Conservation (phyloP, 495 filamentous ascomycete species). For the Penicillium paradoxum region DNA sequence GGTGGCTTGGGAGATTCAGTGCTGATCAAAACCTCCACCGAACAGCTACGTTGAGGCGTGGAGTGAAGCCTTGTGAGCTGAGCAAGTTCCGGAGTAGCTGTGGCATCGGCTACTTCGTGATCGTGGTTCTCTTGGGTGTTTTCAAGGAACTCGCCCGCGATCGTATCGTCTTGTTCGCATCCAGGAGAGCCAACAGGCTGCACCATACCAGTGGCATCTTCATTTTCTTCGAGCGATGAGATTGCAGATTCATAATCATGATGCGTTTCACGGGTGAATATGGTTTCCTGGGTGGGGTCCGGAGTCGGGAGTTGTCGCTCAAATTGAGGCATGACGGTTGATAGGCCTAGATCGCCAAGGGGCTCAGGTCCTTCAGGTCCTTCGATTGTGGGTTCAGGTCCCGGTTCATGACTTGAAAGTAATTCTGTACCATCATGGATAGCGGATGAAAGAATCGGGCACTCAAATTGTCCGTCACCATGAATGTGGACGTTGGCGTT, state of each 20-base stretch:
- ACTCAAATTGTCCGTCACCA: not conserved
- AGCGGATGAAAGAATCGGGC: not conserved
- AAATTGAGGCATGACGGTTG: not conserved
- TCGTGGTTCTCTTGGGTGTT: not conserved
- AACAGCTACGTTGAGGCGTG: not conserved
- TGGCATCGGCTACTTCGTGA: not conserved
- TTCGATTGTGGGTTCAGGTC: not conserved
- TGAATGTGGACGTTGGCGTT: not conserved
- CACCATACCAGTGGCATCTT: not conserved
- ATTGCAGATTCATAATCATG: not conserved
- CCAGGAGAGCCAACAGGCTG: not conserved
- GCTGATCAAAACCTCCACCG: constrained; percentile 3
- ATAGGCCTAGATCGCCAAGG: not conserved
- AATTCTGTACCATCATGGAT: not conserved
- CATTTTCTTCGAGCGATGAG: constrained; percentile 10
- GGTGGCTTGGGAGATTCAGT: not conserved
- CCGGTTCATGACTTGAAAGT: too few relatives aligned
- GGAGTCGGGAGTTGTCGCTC: constrained; percentile 20
- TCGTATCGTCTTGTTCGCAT: not conserved
- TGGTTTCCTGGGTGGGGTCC: constrained; percentile 20
- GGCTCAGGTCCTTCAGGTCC: not conserved
- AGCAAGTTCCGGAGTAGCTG: not conserved
- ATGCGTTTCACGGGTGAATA: not conserved
- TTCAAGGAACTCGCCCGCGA: not conserved
- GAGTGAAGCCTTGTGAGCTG: not conserved